Conservation (phyloP, 2,329 filamentous ascomycete species). For the Ophiostoma populinum region DNA sequence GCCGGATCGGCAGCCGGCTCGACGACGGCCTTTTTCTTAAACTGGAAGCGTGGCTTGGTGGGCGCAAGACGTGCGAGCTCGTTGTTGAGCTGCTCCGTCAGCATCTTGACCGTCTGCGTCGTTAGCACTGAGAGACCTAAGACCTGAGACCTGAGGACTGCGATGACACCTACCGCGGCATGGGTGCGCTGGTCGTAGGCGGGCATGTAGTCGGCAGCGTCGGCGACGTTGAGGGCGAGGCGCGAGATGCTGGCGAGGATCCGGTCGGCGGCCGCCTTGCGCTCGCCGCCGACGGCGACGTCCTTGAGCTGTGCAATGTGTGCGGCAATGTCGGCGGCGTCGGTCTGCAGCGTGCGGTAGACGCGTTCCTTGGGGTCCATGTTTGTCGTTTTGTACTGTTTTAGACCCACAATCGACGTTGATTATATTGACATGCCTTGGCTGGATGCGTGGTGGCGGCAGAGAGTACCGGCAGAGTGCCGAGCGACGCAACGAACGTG, state of each 20-base stretch:
- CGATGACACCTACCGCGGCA: too few relatives aligned
- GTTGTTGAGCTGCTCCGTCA: slow-evolving; percentile 63
- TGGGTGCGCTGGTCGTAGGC: slow-evolving; percentile 80
- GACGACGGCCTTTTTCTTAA: slow-evolving; percentile 30
- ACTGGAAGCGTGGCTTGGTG: slow-evolving; percentile 64
- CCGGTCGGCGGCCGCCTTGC: slow-evolving; percentile 64
- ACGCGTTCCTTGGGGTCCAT: slow-evolving; percentile 58
- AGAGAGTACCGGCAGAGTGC: too few relatives aligned
- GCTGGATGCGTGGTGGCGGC: too few relatives aligned
- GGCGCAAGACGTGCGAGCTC: slow-evolving; percentile 47
- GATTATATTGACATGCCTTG: too few relatives aligned
- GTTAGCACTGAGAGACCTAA: too few relatives aligned
- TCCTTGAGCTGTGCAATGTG: slow-evolving; percentile 53
- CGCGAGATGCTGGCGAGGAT: slow-evolving; percentile 64
- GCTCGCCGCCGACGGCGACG: slow-evolving; percentile 50
- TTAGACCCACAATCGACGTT: too few relatives aligned
- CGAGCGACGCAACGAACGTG: too few relatives aligned
- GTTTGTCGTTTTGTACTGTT: slow-evolving; percentile 13
- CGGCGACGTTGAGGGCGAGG: slow-evolving; percentile 69
- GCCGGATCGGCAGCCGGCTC: slow-evolving; percentile 15
- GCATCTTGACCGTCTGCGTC: slow-evolving; percentile 57
- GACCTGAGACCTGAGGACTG: too few relatives aligned
- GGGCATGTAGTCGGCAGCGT: slow-evolving; percentile 66
- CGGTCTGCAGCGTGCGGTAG: slow-evolving; percentile 66
- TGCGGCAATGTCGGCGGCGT: slow-evolving; percentile 57